Conservation (phyloP, 345 rosid genomes). For the Linum trigynum region DNA sequence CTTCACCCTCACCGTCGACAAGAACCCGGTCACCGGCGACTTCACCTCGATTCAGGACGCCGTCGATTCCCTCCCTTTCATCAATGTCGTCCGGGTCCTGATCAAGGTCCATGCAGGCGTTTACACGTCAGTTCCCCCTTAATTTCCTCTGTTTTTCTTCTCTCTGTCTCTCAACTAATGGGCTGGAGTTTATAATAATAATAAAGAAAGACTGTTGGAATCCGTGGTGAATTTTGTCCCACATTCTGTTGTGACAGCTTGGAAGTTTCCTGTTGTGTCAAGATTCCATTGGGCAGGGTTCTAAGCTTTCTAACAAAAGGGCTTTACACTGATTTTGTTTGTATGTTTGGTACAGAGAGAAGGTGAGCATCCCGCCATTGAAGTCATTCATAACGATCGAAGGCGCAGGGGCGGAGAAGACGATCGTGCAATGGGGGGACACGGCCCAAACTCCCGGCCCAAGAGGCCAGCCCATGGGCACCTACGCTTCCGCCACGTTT, state of each 20-base stretch:
- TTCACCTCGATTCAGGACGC: constrained; percentile 87
- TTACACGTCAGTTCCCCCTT: constrained; percentile 56
- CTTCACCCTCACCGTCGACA: constrained; percentile 46
- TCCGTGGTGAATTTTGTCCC: no score
- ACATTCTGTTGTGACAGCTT: no score
- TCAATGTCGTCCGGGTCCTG: constrained; percentile 76
- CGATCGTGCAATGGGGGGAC: constrained; percentile 92
- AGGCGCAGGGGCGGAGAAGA: constrained; percentile 89
- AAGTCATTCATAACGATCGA: constrained; percentile 77
- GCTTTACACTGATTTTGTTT: neutral
- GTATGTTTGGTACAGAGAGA: constrained; percentile 42
- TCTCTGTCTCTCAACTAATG: neutral
- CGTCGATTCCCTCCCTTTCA: constrained; percentile 76
- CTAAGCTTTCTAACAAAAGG: neutral
- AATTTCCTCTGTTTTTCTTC: constrained; percentile 1
- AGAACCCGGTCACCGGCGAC: constrained; percentile 57
- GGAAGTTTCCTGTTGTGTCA: no score
- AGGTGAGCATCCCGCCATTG: constrained; percentile 64
- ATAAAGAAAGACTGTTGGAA: no score
- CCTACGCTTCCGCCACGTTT: constrained; percentile 79
- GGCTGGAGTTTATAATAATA: no score
- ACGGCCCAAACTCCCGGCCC: constrained; percentile 77
- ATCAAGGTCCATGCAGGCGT: constrained; percentile 92
- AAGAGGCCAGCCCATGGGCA: constrained; percentile 64
- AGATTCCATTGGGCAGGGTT: neutral